Conservation (phyloP, 106 monocot species). For the Allium sativum region DNA sequence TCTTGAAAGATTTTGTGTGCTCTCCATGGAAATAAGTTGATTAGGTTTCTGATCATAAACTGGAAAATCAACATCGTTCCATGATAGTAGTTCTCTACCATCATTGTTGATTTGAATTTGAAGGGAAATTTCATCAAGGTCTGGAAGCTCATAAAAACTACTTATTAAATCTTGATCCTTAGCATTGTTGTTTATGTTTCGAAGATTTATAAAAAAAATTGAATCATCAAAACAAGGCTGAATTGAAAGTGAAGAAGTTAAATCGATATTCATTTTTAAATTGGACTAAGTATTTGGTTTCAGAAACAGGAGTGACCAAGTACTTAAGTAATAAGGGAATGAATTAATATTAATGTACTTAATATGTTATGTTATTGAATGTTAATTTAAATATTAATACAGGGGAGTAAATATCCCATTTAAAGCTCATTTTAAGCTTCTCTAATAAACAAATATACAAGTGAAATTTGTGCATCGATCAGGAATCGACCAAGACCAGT, state of each 20-base stretch:
- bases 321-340: too few relatives aligned
- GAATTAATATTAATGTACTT: too few relatives aligned
- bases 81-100: neutral
- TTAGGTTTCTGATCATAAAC: neutral
- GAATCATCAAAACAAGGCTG: neutral
- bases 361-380: too few relatives aligned
- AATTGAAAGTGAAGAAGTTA: neutral
- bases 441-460: too few relatives aligned
- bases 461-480: too few relatives aligned
- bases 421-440: too few relatives aligned
- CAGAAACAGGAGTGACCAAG: too few relatives aligned
- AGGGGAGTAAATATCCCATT: too few relatives aligned
- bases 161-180: neutral
- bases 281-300: too few relatives aligned
- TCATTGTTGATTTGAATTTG: neutral
- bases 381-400: too few relatives aligned
- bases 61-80: neutral
- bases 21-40: neutral
- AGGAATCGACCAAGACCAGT: too few relatives aligned
- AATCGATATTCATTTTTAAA: too few relatives aligned
- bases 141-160: neutral
- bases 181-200: neutral
- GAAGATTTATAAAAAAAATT: conserved; percentile 1
- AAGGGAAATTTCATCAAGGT: neutral
- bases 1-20: neutral